Base-by-base conservation (phyloP, 169 alveolate species). In the Plasmodium sp. region DNA sequence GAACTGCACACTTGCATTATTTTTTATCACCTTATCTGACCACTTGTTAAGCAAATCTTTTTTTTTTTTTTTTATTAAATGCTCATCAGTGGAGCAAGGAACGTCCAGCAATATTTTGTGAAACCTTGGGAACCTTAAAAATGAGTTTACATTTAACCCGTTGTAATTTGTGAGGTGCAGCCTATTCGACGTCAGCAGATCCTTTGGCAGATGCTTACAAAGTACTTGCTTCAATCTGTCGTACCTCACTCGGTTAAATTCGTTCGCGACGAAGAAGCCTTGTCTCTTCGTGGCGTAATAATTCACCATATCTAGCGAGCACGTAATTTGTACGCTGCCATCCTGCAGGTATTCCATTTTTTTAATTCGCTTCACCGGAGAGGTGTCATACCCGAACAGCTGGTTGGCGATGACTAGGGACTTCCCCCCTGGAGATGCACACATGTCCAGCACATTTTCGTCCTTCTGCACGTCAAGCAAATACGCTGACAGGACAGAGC, bases 381-480 rank as follows among this genome's bases (percentile, higher is more conserved):
- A 83, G 18, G 48, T 5, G 31, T 56, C 58, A 80, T 54, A 83
- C 18, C 81, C 85, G 81, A 96, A 96, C 72, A 96, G 27, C 22
- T 81, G 83, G 43, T 84, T 82, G 16, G 96, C 97, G n/a, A 97
- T 79, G 18, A 97, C 96, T 80, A 97, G 96, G 36, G 97, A 92
- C 67, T 97, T 97, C 2, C 98, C 98, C 16, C 98, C 99, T 9
- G 98, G 98, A 43, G 98, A 97, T 4, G 98, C 97, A 95, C 98
- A 98, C 95, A 97, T 84, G 84, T 98, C 99, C 22, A 98, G 93
- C 41, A 98, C 97, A 51, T 93, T 54, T 39, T 97, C 97, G 33
- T 93, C 92, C 1, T 96, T 92, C 58, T 58, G 39, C 14, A 92
- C 91, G 18, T 94, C 96, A 9, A 96, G 77, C 34, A 94, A 92